phyloP scores from a whole-genome alignment of 768 basidiomycete species.

The Naematelia encephala region DNA sequence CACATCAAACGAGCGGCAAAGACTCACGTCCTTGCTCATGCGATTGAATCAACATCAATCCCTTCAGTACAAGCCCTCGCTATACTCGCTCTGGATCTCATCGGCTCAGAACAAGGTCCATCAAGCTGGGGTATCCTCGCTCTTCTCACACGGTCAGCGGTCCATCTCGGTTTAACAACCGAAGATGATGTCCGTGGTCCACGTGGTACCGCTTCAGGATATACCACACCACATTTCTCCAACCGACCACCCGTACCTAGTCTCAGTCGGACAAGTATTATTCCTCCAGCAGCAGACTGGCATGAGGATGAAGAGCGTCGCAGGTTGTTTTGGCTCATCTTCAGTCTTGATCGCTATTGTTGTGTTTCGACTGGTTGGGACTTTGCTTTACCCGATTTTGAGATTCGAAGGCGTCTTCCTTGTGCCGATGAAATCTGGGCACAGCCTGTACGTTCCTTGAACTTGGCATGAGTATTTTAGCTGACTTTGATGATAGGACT shows the following conservation, averaged over 20 bases:
- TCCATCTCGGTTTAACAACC: constrained; percentile 43
- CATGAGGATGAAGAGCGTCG: constrained; percentile 48
- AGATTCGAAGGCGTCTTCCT: constrained; percentile 46
- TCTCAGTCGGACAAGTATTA: constrained; percentile 45
- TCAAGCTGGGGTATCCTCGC: constrained; percentile 49
- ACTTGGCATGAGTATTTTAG: background rate
- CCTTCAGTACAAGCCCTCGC: constrained; percentile 49
- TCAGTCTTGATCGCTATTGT: constrained; percentile 49
- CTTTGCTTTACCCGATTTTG: constrained; percentile 42
- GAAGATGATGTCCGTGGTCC: constrained; percentile 31
- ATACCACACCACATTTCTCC: background rate
- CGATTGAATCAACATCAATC: constrained; percentile 48
- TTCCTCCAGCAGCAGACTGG: constrained; percentile 44
- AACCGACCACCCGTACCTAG: constrained; percentile 31
- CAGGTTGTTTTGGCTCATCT: constrained; percentile 50
- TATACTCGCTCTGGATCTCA: constrained; percentile 48
- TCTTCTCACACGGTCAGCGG: constrained; percentile 46
- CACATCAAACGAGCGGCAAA: constrained; percentile 42
- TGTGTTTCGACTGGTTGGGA: constrained; percentile 50
- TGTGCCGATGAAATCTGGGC: constrained; percentile 37
- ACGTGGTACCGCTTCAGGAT: constrained; percentile 4
- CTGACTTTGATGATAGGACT: constrained; percentile 24
- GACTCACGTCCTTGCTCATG: constrained; percentile 45
- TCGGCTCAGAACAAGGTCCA: constrained; percentile 50
- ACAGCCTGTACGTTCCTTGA: constrained; percentile 19